Conservation (phyloP, 2,329 filamentous ascomycete species). For the Gaeumannomyces tritici region DNA sequence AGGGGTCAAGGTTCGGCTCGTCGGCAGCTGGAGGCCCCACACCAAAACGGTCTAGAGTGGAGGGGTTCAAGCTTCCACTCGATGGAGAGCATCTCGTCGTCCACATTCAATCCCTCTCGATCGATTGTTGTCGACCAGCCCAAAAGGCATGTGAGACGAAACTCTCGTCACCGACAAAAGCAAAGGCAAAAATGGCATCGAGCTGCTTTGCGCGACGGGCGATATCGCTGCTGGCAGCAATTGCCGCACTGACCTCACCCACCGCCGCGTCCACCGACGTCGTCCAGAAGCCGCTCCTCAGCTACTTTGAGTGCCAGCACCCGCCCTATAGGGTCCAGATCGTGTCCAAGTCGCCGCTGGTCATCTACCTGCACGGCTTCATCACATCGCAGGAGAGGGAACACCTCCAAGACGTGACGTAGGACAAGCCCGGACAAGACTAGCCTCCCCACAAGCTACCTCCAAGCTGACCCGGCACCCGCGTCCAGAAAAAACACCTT, state of each 20-base stretch:
- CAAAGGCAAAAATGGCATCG: not conserved
- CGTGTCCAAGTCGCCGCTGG: constrained; percentile 36
- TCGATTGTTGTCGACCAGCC: not conserved
- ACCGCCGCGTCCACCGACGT: not conserved
- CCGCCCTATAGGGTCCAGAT: constrained; percentile 30
- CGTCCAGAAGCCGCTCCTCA: constrained; percentile 2
- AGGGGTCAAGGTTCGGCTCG: not conserved
- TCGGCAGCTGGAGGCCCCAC: too few relatives aligned
- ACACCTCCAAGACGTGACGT: constrained; percentile 34
- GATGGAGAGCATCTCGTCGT: not conserved
- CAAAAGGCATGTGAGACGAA: not conserved
- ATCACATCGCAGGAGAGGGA: constrained; percentile 28
- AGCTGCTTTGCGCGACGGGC: not conserved
- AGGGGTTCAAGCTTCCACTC: not conserved
- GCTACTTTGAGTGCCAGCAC: constrained; percentile 7
- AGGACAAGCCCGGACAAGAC: constrained; percentile 6
- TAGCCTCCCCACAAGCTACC: not conserved
- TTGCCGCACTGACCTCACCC: not conserved
- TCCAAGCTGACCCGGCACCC: not conserved
- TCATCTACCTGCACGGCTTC: constrained; percentile 39
- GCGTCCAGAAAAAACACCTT: constrained; percentile 29
- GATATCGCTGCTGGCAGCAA: constrained; percentile 3
- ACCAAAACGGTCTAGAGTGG: too few relatives aligned
- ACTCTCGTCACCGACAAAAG: not conserved
- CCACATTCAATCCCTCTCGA: not conserved